These are phyloP conservation scores for Coniochaeta sp. DNA, from an alignment of 2,329 filamentous ascomycete species.

Conservation along the genomic window DNA sequence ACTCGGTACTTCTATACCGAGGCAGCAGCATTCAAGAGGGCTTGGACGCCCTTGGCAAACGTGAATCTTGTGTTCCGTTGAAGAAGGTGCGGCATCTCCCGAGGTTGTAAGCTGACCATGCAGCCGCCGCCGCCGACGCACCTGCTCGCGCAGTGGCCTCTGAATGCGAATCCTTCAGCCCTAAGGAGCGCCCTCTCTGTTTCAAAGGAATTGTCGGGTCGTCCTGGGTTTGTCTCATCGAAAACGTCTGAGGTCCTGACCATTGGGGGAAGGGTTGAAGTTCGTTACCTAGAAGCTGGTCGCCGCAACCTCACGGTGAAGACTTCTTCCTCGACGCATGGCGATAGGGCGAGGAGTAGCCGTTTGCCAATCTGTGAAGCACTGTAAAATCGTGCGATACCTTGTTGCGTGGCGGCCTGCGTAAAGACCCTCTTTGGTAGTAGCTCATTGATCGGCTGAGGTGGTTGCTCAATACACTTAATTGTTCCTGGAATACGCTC, in stretches of 20 bases:
- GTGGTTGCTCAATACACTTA: neutral
- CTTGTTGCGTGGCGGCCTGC: no score
- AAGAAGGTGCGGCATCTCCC: neutral
- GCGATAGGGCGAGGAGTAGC: neutral
- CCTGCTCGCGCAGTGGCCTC: neutral
- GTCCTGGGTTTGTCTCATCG: neutral
- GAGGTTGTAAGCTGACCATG: neutral
- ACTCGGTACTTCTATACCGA: neutral
- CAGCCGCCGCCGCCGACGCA: neutral
- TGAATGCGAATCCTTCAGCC: neutral
- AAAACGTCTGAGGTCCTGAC: neutral
- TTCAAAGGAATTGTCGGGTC: neutral
- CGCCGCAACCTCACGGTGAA: no score
- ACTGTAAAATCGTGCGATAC: neutral
- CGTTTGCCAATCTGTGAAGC: neutral
- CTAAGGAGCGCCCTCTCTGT: neutral
- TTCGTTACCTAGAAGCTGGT: no score
- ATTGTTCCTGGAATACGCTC: neutral
- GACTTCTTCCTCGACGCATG: no score
- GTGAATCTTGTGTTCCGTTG: neutral
- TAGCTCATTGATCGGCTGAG: neutral
- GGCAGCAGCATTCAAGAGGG: neutral
- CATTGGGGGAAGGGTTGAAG: neutral
- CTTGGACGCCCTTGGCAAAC: neutral
- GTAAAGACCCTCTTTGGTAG: neutral